Evolutionary conservation across 805 yeast genomes (phyloP), one percentile per base, ranked within the genome.

Genomic region (Kazachstania taianensis): DNA sequence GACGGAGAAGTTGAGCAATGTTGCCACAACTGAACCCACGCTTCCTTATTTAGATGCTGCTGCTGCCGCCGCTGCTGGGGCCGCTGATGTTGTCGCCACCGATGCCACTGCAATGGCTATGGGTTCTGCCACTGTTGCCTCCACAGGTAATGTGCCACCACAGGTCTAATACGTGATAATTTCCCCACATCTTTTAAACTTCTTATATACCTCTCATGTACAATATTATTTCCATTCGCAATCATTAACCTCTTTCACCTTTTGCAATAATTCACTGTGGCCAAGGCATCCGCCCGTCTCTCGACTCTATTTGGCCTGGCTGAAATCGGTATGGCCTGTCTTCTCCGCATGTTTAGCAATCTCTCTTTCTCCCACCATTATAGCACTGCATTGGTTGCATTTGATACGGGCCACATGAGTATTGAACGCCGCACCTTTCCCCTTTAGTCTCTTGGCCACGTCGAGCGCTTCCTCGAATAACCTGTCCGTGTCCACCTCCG

Each of bases 291-390:
- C n/a, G n/a, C n/a, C n/a, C n/a, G n/a, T n/a, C n/a, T n/a, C n/a
- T n/a, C n/a, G n/a, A n/a, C n/a, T n/a, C 25, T 9, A 22, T 22
- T 20, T 12, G 7, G 17, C 13, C 23, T 78, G 86, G 9, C 81
- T 81, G 55, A 79, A 81, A 34, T 67, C 62, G 32, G 48, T 61
- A 52, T 81, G 89, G 2, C 77, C 77, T 2, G 79, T 75, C 4
- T 54, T 50, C 36, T 66, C 66, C 4, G 86, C 84, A 55, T 81
- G 92, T 41, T 65, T 64, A 9, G 72, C 62, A 1, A 81, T 82
- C 3, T 72, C 80, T 42, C 63, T 66, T 52, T 81, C 86, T 3
- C 89, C 87, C 2, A 62, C 63, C 23, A 80, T 55, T 2, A 62
- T 50, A 18, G 52, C 48, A 17, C 68, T 65, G 50, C 92, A 81